Base-by-base conservation (phyloP, 2,329 filamentous ascomycete genomes). In the Xylogone sp. region DNA sequence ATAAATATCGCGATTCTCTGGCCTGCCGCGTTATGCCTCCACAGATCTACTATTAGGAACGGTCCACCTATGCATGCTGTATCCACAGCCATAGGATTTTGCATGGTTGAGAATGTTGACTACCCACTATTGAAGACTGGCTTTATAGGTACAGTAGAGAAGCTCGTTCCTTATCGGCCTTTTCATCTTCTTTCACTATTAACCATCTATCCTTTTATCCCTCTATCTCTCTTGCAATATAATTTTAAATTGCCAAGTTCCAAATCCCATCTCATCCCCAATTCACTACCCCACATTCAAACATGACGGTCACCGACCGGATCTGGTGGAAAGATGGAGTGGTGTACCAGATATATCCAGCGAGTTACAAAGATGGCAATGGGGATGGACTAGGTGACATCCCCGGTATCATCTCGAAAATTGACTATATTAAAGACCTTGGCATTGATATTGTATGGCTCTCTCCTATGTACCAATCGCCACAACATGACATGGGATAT, bases 401-500 rank as follows among this genome's bases (percentile, higher is more conserved):
- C 19, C 74, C 73, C 5, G 83, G 83, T 24, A 80, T 87, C 53
- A 76, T 79, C 12, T 75, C 76, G 42, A 81, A 82, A 55, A 70
- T 87, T 1, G 73, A 81, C 58, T 84, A 86, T 63, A 71, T 86
- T 21, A 70, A 78, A 58, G 68, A 71, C 3, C 68, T 88, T 1
- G 84, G 84, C 1, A 70, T 84, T 12, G 77, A 87, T 59, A 75
- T 82, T 2, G 71, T 88, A 45, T 88, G 84, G 84, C 68, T 84
- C 0, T 85, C 78, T 43, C 85, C 84, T n/a, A 81, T 85, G 65
- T 84, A 80, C 58, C 77, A 82, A 53, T 78, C 75, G 5, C 84
- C 84, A 0, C 79, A 85, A 59, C 68, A 79, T 13, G 84, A 87
- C 58, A 85, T 87, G 83, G 84, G 83, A 27, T 87, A 87, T 61